Percentiles rank a stretch among this genome's conserved stretches.
These are phyloP conservation scores for Pochonia chlamydosporia DNA, from an alignment of 2,329 filamentous ascomycete genomes.

Conservation along the genomic window DNA sequence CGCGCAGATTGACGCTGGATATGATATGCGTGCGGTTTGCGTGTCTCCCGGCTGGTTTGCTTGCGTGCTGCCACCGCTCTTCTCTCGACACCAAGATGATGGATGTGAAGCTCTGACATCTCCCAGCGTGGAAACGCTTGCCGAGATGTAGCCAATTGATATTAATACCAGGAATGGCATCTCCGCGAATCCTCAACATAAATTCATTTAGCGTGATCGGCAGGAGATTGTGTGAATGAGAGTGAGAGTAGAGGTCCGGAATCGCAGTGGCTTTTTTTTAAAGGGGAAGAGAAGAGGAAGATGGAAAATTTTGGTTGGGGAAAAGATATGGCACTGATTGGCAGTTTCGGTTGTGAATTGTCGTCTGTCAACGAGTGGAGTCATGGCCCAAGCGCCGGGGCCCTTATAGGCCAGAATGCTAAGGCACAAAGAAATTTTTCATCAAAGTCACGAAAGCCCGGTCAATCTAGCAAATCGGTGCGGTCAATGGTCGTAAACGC, in stretches of 20 bases:
- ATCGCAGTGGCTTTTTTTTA: not conserved
- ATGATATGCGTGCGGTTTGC: no score
- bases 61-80: no score
- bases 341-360: constrained; percentile 6
- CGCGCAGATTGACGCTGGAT: no score
- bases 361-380: constrained; percentile 2
- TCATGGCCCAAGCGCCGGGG: not conserved
- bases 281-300: not conserved
- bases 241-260: no score
- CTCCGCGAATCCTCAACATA: not conserved
- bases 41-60: no score
- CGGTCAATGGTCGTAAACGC: no score
- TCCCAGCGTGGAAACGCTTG: no score
- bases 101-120: no score
- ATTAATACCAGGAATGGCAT: not conserved
- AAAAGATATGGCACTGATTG: not conserved
- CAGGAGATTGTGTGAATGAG: no score
- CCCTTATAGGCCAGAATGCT: not conserved
- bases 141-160: not conserved
- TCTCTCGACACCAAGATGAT: no score
- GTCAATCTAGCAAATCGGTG: no score
- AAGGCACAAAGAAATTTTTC: constrained; percentile 1
- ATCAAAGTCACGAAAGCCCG: no score
- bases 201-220: not conserved
- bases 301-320: not conserved